Percentiles rank a stretch among this genome's conserved stretches.
Conservation (phyloP, 208 protist genomes). For the Acanthamoeba polyphaga region DNA sequence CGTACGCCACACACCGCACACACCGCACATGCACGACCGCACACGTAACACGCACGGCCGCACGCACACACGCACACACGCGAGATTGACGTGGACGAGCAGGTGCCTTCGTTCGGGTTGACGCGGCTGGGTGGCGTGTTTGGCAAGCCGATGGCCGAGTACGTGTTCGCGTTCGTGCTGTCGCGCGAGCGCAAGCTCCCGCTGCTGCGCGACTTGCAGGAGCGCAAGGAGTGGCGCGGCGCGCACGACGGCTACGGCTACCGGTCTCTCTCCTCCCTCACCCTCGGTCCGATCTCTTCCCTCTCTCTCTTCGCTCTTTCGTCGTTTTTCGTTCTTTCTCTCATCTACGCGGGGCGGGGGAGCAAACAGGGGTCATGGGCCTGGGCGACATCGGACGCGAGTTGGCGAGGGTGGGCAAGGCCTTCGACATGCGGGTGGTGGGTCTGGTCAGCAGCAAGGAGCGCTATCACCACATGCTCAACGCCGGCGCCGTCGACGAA, state of each 20-base stretch:
- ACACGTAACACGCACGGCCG: neutral
- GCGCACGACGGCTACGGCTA: constrained; percentile 59
- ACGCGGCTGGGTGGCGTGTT: constrained; percentile 66
- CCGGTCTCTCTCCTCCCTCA: constrained; percentile 39
- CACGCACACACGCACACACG: too few relatives aligned
- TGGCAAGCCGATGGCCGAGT: constrained; percentile 54
- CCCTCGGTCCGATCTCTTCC: neutral
- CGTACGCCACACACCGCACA: neutral
- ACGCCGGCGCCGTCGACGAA: constrained; percentile 17
- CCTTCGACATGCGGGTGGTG: constrained; percentile 57
- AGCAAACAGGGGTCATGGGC: constrained; percentile 34
- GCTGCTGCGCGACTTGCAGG: neutral
- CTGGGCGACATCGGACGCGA: constrained; percentile 44
- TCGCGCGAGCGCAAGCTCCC: constrained; percentile 48
- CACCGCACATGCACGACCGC: neutral
- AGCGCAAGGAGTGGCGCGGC: constrained; percentile 28
- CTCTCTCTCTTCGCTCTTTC: neutral
- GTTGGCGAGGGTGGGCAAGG: constrained; percentile 1
- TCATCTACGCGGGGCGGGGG: neutral
- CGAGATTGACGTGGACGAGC: neutral
- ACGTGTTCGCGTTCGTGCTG: constrained; percentile 64
- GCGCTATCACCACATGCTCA: neutral
- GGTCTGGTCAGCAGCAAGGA: constrained; percentile 57
- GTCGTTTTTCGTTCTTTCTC: neutral
- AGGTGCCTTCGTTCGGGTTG: constrained; percentile 13